Conservation (phyloP, 2,329 filamentous ascomycete species). For the Trichoderma sp. region DNA sequence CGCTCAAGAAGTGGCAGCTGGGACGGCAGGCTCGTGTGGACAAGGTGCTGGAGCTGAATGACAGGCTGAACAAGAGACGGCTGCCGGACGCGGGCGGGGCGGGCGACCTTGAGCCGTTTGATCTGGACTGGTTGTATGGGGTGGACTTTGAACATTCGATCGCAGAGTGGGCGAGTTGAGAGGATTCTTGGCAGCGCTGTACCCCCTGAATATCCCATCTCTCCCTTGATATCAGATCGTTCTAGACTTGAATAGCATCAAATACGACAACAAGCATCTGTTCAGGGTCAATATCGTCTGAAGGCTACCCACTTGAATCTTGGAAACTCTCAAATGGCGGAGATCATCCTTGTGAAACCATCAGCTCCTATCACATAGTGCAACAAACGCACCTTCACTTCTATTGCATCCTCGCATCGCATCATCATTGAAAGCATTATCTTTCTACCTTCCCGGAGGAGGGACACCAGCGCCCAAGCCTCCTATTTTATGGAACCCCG, state of each 20-base stretch:
- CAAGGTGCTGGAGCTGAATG: constrained; percentile 51
- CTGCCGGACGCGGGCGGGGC: constrained; percentile 43
- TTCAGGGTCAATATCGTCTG: not conserved
- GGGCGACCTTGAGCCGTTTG: constrained; percentile 35
- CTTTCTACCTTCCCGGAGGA: constrained; percentile 33
- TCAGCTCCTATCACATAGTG: not conserved
- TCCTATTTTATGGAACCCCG: constrained; percentile 32
- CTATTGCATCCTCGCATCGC: constrained; percentile 10
- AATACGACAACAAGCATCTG: not conserved
- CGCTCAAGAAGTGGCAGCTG: constrained; percentile 49
- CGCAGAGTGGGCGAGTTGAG: constrained; percentile 30
- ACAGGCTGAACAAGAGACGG: constrained; percentile 50
- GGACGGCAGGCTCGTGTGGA: constrained; percentile 52
- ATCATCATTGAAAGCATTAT: constrained; percentile 28
- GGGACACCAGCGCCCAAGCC: constrained; percentile 28
- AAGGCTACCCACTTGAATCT: not conserved
- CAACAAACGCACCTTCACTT: not conserved
- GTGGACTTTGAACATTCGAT: constrained; percentile 44
- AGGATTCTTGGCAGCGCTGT: too few species aligned
- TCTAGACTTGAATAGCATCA: not conserved
- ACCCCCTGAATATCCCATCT: not conserved
- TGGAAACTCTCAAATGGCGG: too few species aligned
- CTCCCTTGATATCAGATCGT: too few species aligned
- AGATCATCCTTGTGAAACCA: too few species aligned
- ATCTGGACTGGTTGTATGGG: constrained; percentile 49